Conservation (phyloP, 345 rosid species). For the Eutrema yunnanense region DNA sequence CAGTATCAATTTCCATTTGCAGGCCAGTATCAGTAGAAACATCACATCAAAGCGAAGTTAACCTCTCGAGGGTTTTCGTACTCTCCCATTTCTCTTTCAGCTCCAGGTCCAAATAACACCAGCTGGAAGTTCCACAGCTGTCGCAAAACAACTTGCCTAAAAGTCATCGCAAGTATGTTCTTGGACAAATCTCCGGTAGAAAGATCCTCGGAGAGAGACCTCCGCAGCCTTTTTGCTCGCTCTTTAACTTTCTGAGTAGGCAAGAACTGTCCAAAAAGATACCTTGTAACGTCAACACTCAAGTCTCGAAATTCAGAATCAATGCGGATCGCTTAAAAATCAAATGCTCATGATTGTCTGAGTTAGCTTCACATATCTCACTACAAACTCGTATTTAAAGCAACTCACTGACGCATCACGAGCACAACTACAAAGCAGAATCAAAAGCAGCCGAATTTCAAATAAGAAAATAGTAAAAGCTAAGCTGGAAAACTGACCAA, state of each 20-base stretch:
- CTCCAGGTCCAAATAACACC: slow-evolving; percentile 59
- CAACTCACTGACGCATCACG: neutral
- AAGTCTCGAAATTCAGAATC: neutral
- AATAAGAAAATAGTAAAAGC: neutral
- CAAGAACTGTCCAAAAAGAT: slow-evolving; percentile 50
- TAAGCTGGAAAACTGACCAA: slow-evolving; percentile 40
- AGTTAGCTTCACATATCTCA: neutral
- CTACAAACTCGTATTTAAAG: neutral
- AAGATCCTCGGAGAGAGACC: slow-evolving; percentile 42
- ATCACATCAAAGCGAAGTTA: slow-evolving; percentile 30
- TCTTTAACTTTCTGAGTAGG: slow-evolving; percentile 74
- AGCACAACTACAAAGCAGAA: neutral
- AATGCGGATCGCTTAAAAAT: neutral
- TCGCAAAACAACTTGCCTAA: slow-evolving; percentile 76
- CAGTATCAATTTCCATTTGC: slow-evolving; percentile 47
- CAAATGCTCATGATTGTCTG: neutral
- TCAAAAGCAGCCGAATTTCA: neutral
- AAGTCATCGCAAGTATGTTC: slow-evolving; percentile 85
- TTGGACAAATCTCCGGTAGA: slow-evolving; percentile 35
- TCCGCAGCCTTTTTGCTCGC: slow-evolving; percentile 50
- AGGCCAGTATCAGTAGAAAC: slow-evolving; percentile 32
- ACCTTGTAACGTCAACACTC: neutral
- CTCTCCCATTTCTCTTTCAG: slow-evolving; percentile 62
- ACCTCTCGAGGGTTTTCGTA: slow-evolving; percentile 79
- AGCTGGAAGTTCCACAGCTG: slow-evolving; percentile 77